These are phyloP conservation scores for Leptosphaerulina australis DNA, from an alignment of 2,329 filamentous ascomycete genomes.

Conservation along the genomic window DNA sequence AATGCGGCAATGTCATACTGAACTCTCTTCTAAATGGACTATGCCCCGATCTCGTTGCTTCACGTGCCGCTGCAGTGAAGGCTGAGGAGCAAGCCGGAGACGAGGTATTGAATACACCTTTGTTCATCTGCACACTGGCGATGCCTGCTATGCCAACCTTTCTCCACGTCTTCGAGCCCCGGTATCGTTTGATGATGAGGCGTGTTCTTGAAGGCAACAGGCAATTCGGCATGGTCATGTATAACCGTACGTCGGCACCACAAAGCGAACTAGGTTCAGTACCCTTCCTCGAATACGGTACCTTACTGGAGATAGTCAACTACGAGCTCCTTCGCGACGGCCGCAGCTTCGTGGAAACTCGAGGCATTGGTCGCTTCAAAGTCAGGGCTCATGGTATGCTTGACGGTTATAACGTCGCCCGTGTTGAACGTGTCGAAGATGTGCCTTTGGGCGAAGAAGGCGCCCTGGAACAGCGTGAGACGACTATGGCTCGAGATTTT, in stretches of 20 bases:
- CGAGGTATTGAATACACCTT: constrained; percentile 63
- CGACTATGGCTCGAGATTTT: constrained; percentile 48
- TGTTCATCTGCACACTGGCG: constrained; percentile 82
- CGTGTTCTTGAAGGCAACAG: constrained; percentile 74
- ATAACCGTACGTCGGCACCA: constrained; percentile 60
- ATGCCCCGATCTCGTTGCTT: constrained; percentile 68
- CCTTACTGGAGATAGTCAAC: constrained; percentile 75
- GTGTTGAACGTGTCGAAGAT: constrained; percentile 78
- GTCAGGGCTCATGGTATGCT: constrained; percentile 67
- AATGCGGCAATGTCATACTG: constrained; percentile 68
- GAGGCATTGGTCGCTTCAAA: constrained; percentile 77
- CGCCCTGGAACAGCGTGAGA: constrained; percentile 72
- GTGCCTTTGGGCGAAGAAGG: constrained; percentile 83
- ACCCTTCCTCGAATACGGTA: constrained; percentile 76
- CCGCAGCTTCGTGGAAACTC: constrained; percentile 78
- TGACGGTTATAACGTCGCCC: constrained; percentile 81
- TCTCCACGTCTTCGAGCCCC: constrained; percentile 89
- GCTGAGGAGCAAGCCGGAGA: constrained; percentile 63
- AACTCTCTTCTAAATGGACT: constrained; percentile 68
- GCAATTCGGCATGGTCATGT: constrained; percentile 85
- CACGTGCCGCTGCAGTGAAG: constrained; percentile 62
- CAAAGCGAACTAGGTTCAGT: constrained; percentile 60
- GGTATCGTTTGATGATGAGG: constrained; percentile 87
- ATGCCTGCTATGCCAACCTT: constrained; percentile 85
- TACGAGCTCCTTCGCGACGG: constrained; percentile 78